Conservation (phyloP, 2,329 filamentous ascomycete species). For the Blastomyces gilchristii region DNA sequence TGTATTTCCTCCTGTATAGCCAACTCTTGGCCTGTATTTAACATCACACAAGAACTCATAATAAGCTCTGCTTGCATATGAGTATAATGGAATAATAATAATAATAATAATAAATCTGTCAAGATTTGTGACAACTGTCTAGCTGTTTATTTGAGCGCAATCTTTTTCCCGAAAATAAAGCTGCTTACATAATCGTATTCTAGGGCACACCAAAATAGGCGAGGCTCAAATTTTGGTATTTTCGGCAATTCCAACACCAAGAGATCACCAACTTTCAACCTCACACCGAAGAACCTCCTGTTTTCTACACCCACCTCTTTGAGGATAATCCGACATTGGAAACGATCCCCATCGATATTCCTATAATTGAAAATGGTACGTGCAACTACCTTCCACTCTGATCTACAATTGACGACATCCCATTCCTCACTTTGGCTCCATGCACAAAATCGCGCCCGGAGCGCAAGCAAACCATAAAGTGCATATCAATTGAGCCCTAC, state of each 20-base stretch:
- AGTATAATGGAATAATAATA: too few relatives aligned
- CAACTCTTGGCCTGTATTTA: too few relatives aligned
- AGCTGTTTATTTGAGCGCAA: too few relatives aligned
- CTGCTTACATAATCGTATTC: slow-evolving; percentile 11
- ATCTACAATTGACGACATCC: background rate
- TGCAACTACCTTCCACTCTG: background rate
- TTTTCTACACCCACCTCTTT: slow-evolving; percentile 33
- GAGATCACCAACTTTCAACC: background rate
- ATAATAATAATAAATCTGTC: too few relatives aligned
- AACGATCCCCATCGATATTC: slow-evolving; percentile 22
- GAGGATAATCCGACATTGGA: slow-evolving; percentile 44
- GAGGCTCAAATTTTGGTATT: slow-evolving; percentile 6
- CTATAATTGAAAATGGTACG: slow-evolving; percentile 39
- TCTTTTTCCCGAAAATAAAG: slow-evolving; percentile 10
- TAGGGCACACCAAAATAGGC: slow-evolving; percentile 24
- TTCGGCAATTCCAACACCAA: background rate
- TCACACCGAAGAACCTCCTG: background rate
- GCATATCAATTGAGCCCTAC: background rate
- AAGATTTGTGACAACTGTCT: too few relatives aligned
- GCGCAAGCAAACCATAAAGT: background rate
- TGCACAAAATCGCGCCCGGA: background rate
- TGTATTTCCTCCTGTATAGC: too few relatives aligned
- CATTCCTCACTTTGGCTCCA: background rate
- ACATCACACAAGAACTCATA: too few relatives aligned
- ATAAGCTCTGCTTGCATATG: too few relatives aligned